Percentiles rank a stretch among this genome's conserved stretches.
Conservation (phyloP, 306 rosid species). For the Gastrolobium bilobum region DNA sequence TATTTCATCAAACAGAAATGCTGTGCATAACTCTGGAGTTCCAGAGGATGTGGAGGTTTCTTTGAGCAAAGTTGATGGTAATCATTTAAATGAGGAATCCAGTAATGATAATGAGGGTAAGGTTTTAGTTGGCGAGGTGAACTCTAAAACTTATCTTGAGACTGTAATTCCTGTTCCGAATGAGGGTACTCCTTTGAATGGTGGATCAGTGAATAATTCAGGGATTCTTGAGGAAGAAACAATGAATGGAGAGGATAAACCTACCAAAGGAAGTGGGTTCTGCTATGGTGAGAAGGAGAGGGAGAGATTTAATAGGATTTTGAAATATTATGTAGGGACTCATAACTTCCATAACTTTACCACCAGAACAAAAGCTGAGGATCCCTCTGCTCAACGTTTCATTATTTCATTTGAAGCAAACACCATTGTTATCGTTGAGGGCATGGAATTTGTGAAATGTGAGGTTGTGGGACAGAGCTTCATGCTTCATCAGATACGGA, state of each 20-base stretch:
- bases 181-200: slow-evolving; percentile 43
- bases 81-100: slow-evolving; percentile 44
- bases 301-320: slow-evolving; percentile 77
- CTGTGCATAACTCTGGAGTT: slow-evolving; percentile 41
- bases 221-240: slow-evolving; percentile 48
- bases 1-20: slow-evolving; percentile 54
- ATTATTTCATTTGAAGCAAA: slow-evolving; percentile 78
- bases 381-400: slow-evolving; percentile 78
- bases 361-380: slow-evolving; percentile 91
- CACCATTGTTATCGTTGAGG: slow-evolving; percentile 63
- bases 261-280: slow-evolving; percentile 56
- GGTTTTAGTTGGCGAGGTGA: slow-evolving; percentile 42
- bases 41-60: slow-evolving; percentile 49
- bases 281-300: slow-evolving; percentile 76
- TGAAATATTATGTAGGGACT: slow-evolving; percentile 81
- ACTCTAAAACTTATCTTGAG: slow-evolving; percentile 54
- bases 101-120: slow-evolving; percentile 40
- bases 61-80: slow-evolving; percentile 42
- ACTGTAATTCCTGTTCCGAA: slow-evolving; percentile 38
- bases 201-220: slow-evolving; percentile 50
- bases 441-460: slow-evolving; percentile 85
- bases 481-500: slow-evolving; percentile 98
- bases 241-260: slow-evolving; percentile 53
- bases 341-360: slow-evolving; percentile 97
- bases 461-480: slow-evolving; percentile 97